Evolutionary conservation across 2,329 filamentous ascomycete genomes (phyloP).

Genomic region (Alternaria ethzedia): DNA sequence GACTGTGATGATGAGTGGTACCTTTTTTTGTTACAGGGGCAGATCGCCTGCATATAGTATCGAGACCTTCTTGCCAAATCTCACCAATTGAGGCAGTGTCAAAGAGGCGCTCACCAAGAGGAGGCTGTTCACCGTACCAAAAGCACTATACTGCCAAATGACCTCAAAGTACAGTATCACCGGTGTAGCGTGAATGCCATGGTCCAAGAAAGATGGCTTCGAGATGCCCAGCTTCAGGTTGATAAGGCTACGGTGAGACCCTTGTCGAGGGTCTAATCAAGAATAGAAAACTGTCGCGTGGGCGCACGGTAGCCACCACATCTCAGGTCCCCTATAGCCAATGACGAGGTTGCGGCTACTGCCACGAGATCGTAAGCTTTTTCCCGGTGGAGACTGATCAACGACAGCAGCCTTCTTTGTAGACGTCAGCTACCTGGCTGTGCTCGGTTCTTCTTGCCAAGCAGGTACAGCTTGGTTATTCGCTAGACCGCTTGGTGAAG

Average conservation of each 20-base stretch:
- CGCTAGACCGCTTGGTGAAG: conserved; percentile 28
- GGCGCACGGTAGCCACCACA: background rate
- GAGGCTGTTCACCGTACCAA: conserved; percentile 10
- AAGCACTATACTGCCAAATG: background rate
- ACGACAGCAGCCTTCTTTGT: conserved; percentile 8
- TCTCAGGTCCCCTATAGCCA: background rate
- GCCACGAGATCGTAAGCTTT: background rate
- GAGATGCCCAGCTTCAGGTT: background rate
- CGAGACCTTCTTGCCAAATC: background rate
- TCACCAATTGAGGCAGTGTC: conserved; percentile 21
- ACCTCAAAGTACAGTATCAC: background rate
- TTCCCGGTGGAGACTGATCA: background rate
- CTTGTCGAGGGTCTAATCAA: background rate
- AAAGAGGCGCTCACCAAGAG: background rate
- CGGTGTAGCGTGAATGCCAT: background rate
- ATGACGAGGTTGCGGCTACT: conserved; percentile 3
- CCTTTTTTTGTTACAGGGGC: background rate
- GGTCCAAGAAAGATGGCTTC: background rate
- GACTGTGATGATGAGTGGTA: background rate
- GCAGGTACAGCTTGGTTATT: conserved; percentile 18
- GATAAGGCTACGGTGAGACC: background rate
- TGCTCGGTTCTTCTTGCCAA: conserved; percentile 28
- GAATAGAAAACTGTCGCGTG: conserved; percentile 28
- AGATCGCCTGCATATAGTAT: background rate
- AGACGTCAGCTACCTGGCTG: conserved; percentile 36